Evolutionary conservation across 108 stramenopile genomes (phyloP).

Genomic region (Schizochytrium sp.): DNA sequence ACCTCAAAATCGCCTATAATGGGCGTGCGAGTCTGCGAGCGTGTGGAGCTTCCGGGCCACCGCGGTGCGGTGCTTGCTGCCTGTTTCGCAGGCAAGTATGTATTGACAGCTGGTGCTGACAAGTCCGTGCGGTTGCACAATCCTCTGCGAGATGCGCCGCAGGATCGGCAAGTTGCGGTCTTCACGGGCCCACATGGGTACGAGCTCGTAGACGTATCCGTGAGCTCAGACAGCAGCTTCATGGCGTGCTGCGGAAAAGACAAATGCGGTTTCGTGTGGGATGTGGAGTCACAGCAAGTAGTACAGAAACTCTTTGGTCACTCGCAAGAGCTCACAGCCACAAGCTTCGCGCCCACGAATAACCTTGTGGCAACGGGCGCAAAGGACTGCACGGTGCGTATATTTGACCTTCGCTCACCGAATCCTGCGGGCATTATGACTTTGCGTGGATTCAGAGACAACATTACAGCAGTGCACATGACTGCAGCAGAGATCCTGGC

Average conservation of each 20-base stretch:
- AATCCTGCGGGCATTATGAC: constrained; percentile 8
- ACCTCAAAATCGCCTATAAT: too few relatives aligned
- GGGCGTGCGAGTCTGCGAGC: not conserved
- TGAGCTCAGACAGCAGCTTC: not conserved
- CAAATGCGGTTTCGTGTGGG: constrained; percentile 28
- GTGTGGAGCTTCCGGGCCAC: constrained; percentile 24
- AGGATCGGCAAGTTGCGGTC: constrained; percentile 9
- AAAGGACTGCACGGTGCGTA: not conserved
- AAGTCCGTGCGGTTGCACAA: constrained; percentile 24
- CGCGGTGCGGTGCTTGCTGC: constrained; percentile 11
- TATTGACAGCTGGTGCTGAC: constrained; percentile 39
- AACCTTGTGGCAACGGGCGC: constrained; percentile 11
- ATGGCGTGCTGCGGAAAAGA: constrained; percentile 57
- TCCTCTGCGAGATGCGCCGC: not conserved
- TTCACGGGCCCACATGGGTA: constrained; percentile 10
- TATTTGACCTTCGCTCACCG: constrained; percentile 13
- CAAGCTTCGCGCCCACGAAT: constrained; percentile 7
- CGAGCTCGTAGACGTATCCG: constrained; percentile 3
- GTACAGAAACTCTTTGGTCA: constrained; percentile 23
- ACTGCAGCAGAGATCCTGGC: not conserved
- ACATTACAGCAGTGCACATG: not conserved
- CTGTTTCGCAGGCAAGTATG: constrained; percentile 4
- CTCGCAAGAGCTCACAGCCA: not conserved
- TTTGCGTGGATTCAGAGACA: constrained; percentile 13
- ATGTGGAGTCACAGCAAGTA: not conserved